Evolutionary conservation across 176 grass and related monocot species (phyloP), one percentile per base, ranked within the genome.

Genomic region (Phoenix roebelenii): DNA sequence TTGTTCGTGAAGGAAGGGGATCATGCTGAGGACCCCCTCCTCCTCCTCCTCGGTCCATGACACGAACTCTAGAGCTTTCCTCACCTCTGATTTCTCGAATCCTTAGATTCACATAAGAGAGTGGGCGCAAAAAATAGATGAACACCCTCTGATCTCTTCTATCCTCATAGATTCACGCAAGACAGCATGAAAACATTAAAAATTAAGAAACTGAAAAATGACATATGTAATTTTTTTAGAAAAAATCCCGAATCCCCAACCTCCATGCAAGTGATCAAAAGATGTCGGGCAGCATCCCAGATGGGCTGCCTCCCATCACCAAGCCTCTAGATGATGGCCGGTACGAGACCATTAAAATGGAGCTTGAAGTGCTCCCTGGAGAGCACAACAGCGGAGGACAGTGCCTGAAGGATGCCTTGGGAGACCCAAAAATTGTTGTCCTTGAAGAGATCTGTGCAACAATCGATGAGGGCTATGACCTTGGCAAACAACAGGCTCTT

Each of bases 271-370:
- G 90, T 95, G 57, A 89, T 63, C 16, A 89, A 61, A 26, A 95
- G 79, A 68, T 89, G 85, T 2, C 85, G 76, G 0, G 82, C 86
- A 1, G 85, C 85, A 59, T 86, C 90, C 5, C 90, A 70, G 4
- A 89, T 85, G 5, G 90, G 90, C 66, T 95, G 90, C 68, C 89
- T 95, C 23, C 90, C 79, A 10, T 95, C 90, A 16, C 85, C 90
- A 9, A 95, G 82, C 5, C 85, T 63, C 71, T 95, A 82, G 6
- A 95, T 85, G 64, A 76, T 49, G 5, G 73, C 70, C 7, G 90
- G 90, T 10, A 95, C 79, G 12, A 95, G 85, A 1, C 67, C 77
- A 24, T 95, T 95, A 23, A 95, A 81, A 66, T 86, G 90, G 55
- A 95, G 72, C 82, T 95, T 86, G 23, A 89, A 80, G 72, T 95